Base-by-base conservation (phyloP, 202 grass and related monocot species). In the Carex sylvatica region DNA sequence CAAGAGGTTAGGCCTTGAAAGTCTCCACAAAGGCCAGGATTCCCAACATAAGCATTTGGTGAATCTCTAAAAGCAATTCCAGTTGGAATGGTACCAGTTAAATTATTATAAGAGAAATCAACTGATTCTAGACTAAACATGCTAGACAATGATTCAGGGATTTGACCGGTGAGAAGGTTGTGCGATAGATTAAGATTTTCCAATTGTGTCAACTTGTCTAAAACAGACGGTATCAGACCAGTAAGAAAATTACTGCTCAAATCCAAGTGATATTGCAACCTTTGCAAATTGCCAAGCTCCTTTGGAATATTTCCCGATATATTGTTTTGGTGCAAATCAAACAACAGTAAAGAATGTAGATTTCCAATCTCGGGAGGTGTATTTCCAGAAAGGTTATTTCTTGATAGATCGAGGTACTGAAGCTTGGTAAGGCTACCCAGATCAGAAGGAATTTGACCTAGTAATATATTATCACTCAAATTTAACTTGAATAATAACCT, bases 241-340 rank as follows among this genome's bases (percentile, higher is more conserved):
- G 83, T 51, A 35, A 97, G 87, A n/a, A 61, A 86, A 83, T 91
- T 91, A 54, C 82, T 81, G 56, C 90, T 91, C 42, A 91, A 65
- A 84, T 91, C 90, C 62, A 91, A 52, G n/a, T 42, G 35, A 9
- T 71, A 76, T 2, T 73, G 81, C 52, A 91, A 31, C 46, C 15
- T 15, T 0, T 54, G 18, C 58, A 91, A 66, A 38, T 88, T 91
- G 47, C 87, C 85, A 36, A 92, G 67, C 44, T 87, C 70, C 4
- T 22, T 9, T 15, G 92, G 89, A 81, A 89, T 91, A 46, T 14
- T 28, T 11, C 87, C 85, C 44, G 19, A 15, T 24, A 94, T 31
- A 55, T 71, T 56, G 81, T 93, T 93, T 51, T 36, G 15, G 86
- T 89, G 90, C 82, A 97, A 83, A 87, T 97, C 92, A 20, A 97